Base-by-base conservation (phyloP, 2,329 filamentous ascomycete genomes). In the Bipolaris sorokiniana region DNA sequence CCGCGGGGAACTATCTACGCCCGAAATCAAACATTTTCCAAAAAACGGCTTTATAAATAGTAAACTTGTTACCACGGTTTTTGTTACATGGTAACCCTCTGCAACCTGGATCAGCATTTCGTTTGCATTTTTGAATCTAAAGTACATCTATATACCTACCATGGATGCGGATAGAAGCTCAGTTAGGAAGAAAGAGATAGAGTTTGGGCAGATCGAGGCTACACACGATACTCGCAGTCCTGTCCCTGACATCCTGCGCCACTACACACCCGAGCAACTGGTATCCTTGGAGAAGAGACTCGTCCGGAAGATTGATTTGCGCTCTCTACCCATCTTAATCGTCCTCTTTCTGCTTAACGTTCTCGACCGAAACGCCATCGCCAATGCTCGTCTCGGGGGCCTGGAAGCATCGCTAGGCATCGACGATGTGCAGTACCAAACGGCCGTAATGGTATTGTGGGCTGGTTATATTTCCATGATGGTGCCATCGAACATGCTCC, bases 401-500 rank as follows among this genome's bases (percentile, higher is more conserved):
- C 51, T 73, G 6, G 69, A 68, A 54, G 58, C 33, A 2, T 15
- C 26, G 16, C 18, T 50, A 3, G 18, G 37, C 3, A 44, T 49
- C 10, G 28, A 51, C 16, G 48, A 42, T 38, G 26, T 57, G 1
- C 50, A 62, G 46, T 84, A 61, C 20, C 50, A 61, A 11, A 67
- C 61, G 0, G 64, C 64, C 1, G 62, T 68, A 7, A 66, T 64
- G 1, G 70, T 89, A 0, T 87, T 88, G 68, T 90, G 89, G 68
- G 77, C 78, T 42, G 69, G 85, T 3, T 88, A 88, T 62, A 74
- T 88, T 0, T 72, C 86, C 11, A 86, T 87, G 81, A 85, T 88
- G 67, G 73, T 88, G 0, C 86, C 86, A 0, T 86, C 84, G 0
- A 88, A 88, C 58, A 76, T 88, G 54, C 65, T 85, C 0, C 73